Evolutionary conservation across 225 moss, liverwort and hornwort genomes (phyloP), one percentile per base, ranked within the genome.

Genomic region (Bryum argenteum): DNA sequence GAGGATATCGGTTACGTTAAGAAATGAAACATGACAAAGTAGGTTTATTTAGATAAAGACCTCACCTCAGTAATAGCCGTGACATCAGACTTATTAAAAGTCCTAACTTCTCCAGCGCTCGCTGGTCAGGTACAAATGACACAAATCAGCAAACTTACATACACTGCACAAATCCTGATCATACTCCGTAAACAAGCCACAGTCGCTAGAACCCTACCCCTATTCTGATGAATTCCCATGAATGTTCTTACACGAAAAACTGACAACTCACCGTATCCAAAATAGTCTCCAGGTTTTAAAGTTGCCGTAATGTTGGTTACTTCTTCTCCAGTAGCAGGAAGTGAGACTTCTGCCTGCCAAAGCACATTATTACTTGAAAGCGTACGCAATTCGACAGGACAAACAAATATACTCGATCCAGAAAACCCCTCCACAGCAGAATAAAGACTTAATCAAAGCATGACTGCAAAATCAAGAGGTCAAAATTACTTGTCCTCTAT

Each of bases 271-370:
- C 85, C 82, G 69, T 74, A 78, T 77, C 85, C 85, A 70, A 85
- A 85, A 67, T 85, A 85, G 61, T 85, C 85, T 20, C 85, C 82
- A 18, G 82, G 21, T 51, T 82, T 79, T 73, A 85, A 79, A 51
- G 64, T 69, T 45, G 70, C 78, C 70, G 48, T 63, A 40, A 66
- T 52, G 42, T 76, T 73, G 54, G 37, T 76, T 45, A 69, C 77
- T 69, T 71, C 71, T 70, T 57, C 54, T 51, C 64, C 55, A 38
- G 53, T 23, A 44, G 44, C 67, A 21, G 79, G 47, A 57, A 67
- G 42, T 53, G 82, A 79, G 23, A 82, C 85, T 70, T 82, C 82
- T 67, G 74, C 85, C 85, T 85, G 79, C 64, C 43, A 62, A 55
- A 38, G 14, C 41, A 56, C 23, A 59, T 2, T 41, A 58, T 45